A percentile compares a stretch with the other conserved stretches of the same genome.
phyloP scores from a whole-genome alignment of 2,329 filamentous ascomycete genomes.

The Colletotrichum gigasporum region DNA sequence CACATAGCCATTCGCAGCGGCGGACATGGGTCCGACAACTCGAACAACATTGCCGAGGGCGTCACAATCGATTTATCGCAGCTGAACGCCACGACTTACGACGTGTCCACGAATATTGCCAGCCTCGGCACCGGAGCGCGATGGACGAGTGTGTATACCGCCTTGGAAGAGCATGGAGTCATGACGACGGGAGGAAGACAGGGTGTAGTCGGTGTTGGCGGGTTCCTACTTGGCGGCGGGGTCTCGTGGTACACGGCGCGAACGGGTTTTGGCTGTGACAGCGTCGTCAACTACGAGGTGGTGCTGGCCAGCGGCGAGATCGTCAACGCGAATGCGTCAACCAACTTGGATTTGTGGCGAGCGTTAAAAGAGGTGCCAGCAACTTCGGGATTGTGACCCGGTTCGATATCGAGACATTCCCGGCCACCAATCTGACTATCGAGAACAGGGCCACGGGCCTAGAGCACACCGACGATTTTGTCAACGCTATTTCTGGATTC shows the following conservation, averaged over 20 bases:
- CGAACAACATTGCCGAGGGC: constrained; percentile 52
- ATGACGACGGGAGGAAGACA: constrained; percentile 36
- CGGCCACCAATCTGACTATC: too few species aligned
- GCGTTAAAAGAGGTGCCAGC: constrained; percentile 56
- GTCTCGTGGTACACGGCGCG: constrained; percentile 33
- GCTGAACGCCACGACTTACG: constrained; percentile 28
- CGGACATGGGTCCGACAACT: constrained; percentile 53
- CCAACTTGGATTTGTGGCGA: constrained; percentile 51
- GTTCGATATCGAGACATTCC: too few species aligned
- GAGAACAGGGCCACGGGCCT: too few species aligned
- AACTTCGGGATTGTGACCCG: constrained; percentile 54
- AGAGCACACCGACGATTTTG: too few species aligned
- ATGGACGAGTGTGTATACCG: background rate
- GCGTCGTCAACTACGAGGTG: constrained; percentile 50
- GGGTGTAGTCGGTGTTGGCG: constrained; percentile 42
- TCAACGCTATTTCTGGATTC: too few species aligned
- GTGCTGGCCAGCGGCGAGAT: constrained; percentile 53
- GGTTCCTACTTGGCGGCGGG: constrained; percentile 40
- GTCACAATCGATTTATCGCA: constrained; percentile 54
- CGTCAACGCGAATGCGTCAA: constrained; percentile 45
- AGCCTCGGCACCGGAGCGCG: too few species aligned
- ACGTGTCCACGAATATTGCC: background rate
- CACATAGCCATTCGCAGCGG: constrained; percentile 51
- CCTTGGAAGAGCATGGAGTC: background rate
- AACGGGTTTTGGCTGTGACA: constrained; percentile 51